phyloP scores from a whole-genome alignment of 495 filamentous ascomycete genomes.

The Talaromyces trachyspermus region DNA sequence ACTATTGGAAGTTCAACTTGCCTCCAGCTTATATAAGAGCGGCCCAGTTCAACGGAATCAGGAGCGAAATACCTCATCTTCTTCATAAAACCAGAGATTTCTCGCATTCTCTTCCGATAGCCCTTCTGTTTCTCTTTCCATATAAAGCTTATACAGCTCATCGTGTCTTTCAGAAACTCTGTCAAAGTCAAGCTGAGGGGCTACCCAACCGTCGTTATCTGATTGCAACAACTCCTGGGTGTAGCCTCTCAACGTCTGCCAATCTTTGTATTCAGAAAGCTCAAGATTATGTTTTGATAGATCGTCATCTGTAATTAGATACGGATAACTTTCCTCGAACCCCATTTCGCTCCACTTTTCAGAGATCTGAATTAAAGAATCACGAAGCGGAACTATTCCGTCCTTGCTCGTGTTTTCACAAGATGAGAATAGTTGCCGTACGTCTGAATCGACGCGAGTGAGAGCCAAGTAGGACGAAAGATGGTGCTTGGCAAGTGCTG shows the following conservation, averaged over 20 bases:
- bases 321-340: constrained; percentile 15
- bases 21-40: not conserved
- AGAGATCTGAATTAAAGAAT: constrained; percentile 16
- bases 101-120: constrained; percentile 16
- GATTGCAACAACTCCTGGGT: constrained; percentile 21
- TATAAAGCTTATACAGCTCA: constrained; percentile 15
- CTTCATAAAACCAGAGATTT: constrained; percentile 15
- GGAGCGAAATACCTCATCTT: not conserved
- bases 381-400: constrained; percentile 22
- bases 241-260: constrained; percentile 16
- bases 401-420: constrained; percentile 18
- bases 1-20: not conserved
- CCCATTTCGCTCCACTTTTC: constrained; percentile 18
- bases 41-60: not conserved
- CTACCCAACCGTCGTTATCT: constrained; percentile 25
- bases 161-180: constrained; percentile 12
- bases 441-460: constrained; percentile 9
- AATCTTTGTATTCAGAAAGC: constrained; percentile 18
- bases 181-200: constrained; percentile 19
- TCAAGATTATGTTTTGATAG: constrained; percentile 13
- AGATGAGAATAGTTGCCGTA: constrained; percentile 16
- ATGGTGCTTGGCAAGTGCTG: constrained; percentile 14
- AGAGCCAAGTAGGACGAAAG: constrained; percentile 17
- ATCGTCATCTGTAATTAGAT: constrained; percentile 14
- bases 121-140: constrained; percentile 12